A percentile compares a stretch with the other conserved stretches of the same genome.
Evolutionary conservation across 768 basidiomycete species (phyloP).

Genomic region (Pluteus cervinus): DNA sequence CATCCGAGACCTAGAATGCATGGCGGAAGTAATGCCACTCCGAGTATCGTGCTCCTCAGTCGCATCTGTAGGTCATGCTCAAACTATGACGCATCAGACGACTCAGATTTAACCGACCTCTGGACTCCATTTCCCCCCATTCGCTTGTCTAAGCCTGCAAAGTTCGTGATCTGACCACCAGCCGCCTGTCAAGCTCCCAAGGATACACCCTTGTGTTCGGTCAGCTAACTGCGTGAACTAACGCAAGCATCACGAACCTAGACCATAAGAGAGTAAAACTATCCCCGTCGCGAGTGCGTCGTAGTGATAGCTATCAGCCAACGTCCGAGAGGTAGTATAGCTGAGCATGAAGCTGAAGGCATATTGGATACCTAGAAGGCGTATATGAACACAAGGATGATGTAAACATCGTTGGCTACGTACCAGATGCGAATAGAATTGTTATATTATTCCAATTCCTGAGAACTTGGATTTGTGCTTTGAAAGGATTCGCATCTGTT

Average conservation of each 20-base stretch:
- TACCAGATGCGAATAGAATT: slow-evolving; percentile 63
- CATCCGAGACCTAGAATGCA: slow-evolving; percentile 69
- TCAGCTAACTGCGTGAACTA: neutral
- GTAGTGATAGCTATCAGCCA: slow-evolving; percentile 58
- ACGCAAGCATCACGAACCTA: slow-evolving; percentile 34
- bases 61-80: slow-evolving; percentile 59
- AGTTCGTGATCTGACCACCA: slow-evolving; percentile 38
- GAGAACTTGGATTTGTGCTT: slow-evolving; percentile 53
- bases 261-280: slow-evolving; percentile 69
- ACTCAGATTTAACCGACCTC: slow-evolving; percentile 55
- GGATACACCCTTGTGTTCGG: slow-evolving; percentile 24
- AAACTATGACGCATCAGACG: too few species aligned
- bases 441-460: slow-evolving; percentile 60
- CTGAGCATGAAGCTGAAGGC: slow-evolving; percentile 64
- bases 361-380: slow-evolving; percentile 54
- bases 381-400: neutral
- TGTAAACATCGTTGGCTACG: slow-evolving; percentile 10
- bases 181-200: slow-evolving; percentile 39
- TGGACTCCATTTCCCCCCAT: slow-evolving; percentile 42
- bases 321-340: slow-evolving; percentile 71
- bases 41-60: slow-evolving; percentile 52
- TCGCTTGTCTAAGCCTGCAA: slow-evolving; percentile 27
- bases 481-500: slow-evolving; percentile 70
- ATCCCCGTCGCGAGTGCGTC: slow-evolving; percentile 67
- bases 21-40: slow-evolving; percentile 54